These are phyloP conservation scores for Fusarium sp. DNA, from an alignment of 2,329 filamentous ascomycete species.

Conservation along the genomic window DNA sequence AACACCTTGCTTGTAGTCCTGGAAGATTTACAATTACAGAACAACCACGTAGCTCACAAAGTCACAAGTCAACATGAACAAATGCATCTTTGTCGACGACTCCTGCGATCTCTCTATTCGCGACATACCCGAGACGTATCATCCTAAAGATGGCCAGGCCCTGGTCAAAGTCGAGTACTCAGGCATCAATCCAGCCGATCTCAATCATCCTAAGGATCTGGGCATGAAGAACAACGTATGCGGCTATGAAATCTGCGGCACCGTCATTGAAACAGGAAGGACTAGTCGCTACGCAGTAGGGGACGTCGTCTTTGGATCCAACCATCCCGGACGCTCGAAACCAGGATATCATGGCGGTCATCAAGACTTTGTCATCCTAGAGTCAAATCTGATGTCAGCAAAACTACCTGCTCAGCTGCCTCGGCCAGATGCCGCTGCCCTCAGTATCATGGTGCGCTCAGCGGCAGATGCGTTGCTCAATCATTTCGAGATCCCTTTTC, in stretches of 20 bases:
- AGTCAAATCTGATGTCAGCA: background rate
- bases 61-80: background rate
- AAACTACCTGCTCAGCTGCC: background rate
- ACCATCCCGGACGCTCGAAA: background rate
- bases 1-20: too few relatives aligned
- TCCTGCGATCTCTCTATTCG: background rate
- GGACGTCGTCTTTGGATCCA: background rate
- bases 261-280: background rate
- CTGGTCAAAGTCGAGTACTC: background rate
- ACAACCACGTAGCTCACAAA: too few relatives aligned
- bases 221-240: background rate
- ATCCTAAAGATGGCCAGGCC: background rate
- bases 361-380: background rate
- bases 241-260: background rate
- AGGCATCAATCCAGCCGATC: background rate
- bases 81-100: background rate
- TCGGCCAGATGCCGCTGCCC: background rate
- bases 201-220: background rate
- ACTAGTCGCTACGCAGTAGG: background rate
- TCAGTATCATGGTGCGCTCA: background rate
- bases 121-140: background rate
- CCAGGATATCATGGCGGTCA: background rate
- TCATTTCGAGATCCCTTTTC: background rate
- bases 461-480: background rate
- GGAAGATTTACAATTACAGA: too few relatives aligned